phyloP scores from a whole-genome alignment of 2,329 filamentous ascomycete genomes.

The Escovopsis weberi region DNA sequence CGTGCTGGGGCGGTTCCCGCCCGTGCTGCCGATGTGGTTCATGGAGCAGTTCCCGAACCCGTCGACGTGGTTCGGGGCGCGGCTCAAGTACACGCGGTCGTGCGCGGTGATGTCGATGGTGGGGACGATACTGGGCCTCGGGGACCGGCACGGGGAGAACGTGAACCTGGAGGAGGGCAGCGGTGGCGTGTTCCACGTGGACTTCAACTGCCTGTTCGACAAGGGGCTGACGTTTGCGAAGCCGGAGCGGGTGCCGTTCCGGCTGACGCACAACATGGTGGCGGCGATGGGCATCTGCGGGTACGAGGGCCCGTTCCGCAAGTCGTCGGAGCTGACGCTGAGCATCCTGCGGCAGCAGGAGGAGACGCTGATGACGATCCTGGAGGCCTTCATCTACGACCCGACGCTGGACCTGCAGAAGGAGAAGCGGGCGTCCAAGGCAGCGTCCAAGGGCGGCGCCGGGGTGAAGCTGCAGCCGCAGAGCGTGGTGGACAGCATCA shows the following conservation, averaged over 20 bases:
- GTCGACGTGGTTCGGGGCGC: slow-evolving; percentile 78
- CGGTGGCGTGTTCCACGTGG: slow-evolving; percentile 90
- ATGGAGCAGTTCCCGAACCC: slow-evolving; percentile 89
- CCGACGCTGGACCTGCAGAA: slow-evolving; percentile 82
- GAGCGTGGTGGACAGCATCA: slow-evolving; percentile 80
- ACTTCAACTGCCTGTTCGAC: slow-evolving; percentile 99
- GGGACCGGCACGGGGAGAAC: slow-evolving; percentile 94
- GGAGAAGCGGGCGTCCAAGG: slow-evolving; percentile 36
- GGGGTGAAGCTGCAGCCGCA: slow-evolving; percentile 39
- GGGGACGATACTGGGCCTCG: slow-evolving; percentile 82
- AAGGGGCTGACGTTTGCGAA: slow-evolving; percentile 93
- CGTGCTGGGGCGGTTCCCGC: slow-evolving; percentile 53
- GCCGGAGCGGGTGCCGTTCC: slow-evolving; percentile 89
- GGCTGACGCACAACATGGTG: slow-evolving; percentile 96
- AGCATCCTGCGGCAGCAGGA: slow-evolving; percentile 76
- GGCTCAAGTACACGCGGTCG: slow-evolving; percentile 80
- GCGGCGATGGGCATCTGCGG: slow-evolving; percentile 93
- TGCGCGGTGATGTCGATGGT: slow-evolving; percentile 99
- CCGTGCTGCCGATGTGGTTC: slow-evolving; percentile 89
- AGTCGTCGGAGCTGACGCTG: slow-evolving; percentile 79
- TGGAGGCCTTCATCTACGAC: slow-evolving; percentile 95
- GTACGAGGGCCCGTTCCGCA: slow-evolving; percentile 84
- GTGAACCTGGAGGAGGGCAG: slow-evolving; percentile 88
- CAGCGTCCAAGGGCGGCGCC: slow-evolving; percentile 18
- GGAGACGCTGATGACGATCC: slow-evolving; percentile 91